Conservation (phyloP, 2,329 filamentous ascomycete genomes). For the Fusarium mangiferae region DNA sequence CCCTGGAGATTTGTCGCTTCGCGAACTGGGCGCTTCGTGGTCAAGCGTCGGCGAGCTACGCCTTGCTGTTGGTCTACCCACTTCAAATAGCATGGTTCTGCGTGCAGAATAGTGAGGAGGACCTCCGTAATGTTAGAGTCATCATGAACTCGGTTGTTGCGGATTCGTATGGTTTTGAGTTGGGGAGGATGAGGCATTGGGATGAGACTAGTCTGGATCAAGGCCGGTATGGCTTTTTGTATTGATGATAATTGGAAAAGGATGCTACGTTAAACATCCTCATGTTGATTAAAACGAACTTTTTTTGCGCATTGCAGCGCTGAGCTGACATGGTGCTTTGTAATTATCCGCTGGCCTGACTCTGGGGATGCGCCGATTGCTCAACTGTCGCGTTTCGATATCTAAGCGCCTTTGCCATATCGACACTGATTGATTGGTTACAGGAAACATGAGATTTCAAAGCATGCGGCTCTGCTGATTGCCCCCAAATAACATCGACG, state of each 20-base stretch:
- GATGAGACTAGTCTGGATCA: background rate
- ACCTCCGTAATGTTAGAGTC: background rate
- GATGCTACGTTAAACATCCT: fast-evolving
- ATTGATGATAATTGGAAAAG: background rate
- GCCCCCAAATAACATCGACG: background rate
- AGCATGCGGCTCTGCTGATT: background rate
- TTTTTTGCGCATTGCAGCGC: background rate
- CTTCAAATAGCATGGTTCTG: conserved; percentile 26
- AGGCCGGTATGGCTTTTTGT: conserved; percentile 12
- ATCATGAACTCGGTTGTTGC: conserved; percentile 19
- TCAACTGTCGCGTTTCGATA: background rate
- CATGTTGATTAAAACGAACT: background rate
- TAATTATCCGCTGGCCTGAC: background rate
- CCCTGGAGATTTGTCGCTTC: conserved; percentile 16
- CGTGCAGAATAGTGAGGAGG: background rate
- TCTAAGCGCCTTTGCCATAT: background rate
- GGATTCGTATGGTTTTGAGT: conserved; percentile 19
- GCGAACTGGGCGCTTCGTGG: background rate
- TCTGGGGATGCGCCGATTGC: too few relatives aligned
- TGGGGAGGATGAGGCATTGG: conserved; percentile 22
- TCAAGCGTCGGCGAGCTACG: background rate
- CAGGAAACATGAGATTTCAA: background rate
- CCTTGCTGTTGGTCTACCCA: conserved; percentile 12
- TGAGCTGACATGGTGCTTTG: background rate
- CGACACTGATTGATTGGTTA: background rate